Evolutionary conservation across 768 basidiomycete genomes (phyloP), one percentile per base, ranked within the genome.

Genomic region (Podaxis carcinomalis): DNA sequence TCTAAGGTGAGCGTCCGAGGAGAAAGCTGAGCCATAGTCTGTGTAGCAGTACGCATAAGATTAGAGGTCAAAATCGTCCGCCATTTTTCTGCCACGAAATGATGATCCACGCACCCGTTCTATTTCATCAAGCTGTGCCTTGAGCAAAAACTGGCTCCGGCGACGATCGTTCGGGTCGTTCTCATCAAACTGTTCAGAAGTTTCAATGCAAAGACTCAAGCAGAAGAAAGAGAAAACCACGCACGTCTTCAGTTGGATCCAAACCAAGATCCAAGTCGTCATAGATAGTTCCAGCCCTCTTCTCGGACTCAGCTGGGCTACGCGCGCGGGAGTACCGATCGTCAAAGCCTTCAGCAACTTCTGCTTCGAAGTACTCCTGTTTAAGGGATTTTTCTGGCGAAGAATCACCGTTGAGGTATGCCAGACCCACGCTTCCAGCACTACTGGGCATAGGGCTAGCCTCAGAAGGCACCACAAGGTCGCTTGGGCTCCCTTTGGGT

Each of bases 121-220:
- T 51, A 93, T 88, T 71, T 89, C 88, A 68, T 93, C 92, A 23
- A 93, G 74, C 69, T 88, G 83, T 16, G 86, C 85, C 65, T 79
- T 85, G 85, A 93, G 84, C 46, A 88, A 73, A 64, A 85, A 81
- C 65, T 92, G 91, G 69, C 90, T 92, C 68, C 81, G 83, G 44
- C 90, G 81, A 61, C 83, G 81, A 72, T 91, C 90, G 67, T 90
- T 78, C 47, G 88, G 87, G 66, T 91, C 90, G 65, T 84, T 76
- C 49, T 84, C 82, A 62, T 90, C 87, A 65, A 81, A 87, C 88
- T 90, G 65, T 27, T 55, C 35, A 57, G 42, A 51, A 49, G 62
- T 65, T 68, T 72, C 66, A 37, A 66, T 19, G 21, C 13, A 19
- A 53, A 37, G 37, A n/a, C 32, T 4, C 51, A 40, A 57, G 37